phyloP scores from a whole-genome alignment of 352 stramenopile species.

The Bremia lactucae region DNA sequence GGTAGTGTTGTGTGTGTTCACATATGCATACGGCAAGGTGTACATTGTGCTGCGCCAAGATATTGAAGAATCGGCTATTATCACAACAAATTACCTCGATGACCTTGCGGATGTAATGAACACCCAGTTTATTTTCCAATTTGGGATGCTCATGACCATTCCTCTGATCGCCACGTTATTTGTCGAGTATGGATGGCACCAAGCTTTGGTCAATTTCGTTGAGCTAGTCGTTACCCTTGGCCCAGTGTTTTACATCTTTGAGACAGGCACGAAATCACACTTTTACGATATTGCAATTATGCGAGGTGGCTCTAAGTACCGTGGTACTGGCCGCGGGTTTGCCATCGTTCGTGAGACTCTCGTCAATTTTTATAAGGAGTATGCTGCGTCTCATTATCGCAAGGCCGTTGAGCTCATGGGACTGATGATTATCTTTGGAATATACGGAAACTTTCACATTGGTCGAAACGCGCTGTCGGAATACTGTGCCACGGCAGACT shows the following conservation, averaged over 20 bases:
- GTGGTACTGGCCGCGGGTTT: conserved; percentile 73
- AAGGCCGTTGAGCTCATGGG: conserved; percentile 73
- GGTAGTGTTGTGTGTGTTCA: conserved; percentile 72
- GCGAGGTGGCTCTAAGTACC: conserved; percentile 79
- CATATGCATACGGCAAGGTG: conserved; percentile 75
- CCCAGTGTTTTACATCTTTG: conserved; percentile 82
- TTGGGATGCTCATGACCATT: conserved; percentile 84
- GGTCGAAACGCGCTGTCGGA: conserved; percentile 38
- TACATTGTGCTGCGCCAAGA: conserved; percentile 77
- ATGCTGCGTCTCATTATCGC: conserved; percentile 72
- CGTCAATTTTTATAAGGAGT: conserved; percentile 83
- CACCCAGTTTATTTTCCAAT: conserved; percentile 85
- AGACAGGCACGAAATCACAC: conserved; percentile 77
- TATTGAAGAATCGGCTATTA: conserved; percentile 63
- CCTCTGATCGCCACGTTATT: conserved; percentile 73
- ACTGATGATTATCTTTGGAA: conserved; percentile 75
- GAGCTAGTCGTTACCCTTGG: conserved; percentile 74
- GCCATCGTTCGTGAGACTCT: conserved; percentile 78
- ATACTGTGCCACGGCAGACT: conserved; percentile 42
- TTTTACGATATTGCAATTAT: conserved; percentile 84
- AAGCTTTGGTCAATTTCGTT: conserved; percentile 74
- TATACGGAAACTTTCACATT: conserved; percentile 71
- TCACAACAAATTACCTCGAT: conserved; percentile 60
- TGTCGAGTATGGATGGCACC: conserved; percentile 76
- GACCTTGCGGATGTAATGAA: conserved; percentile 71